Evolutionary conservation across 2,329 filamentous ascomycete species (phyloP).

Genomic region (Esteya vermicola): DNA sequence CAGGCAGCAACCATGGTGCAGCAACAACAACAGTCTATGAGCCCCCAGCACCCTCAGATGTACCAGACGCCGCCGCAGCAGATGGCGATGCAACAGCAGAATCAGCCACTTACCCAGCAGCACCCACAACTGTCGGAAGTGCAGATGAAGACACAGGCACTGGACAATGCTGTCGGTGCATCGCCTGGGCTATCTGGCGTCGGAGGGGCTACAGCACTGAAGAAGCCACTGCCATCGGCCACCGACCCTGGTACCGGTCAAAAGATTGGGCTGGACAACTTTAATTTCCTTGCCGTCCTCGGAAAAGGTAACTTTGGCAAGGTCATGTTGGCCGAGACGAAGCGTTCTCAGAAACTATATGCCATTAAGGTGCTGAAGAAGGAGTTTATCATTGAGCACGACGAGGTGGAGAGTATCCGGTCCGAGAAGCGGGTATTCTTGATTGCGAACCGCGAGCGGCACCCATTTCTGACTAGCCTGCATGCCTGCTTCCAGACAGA

Average conservation of each 20-base stretch:
- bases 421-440: conserved; percentile 97
- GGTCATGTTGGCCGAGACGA: conserved; percentile 98
- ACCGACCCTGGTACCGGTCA: conserved; percentile 60
- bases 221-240: conserved; percentile 55
- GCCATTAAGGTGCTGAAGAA: conserved; percentile 99
- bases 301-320: conserved; percentile 99
- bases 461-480: conserved; percentile 87
- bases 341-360: conserved; percentile 80
- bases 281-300: conserved; percentile 96
- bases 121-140: conserved; percentile 11
- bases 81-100: conserved; percentile 15
- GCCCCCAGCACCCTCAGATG: too few relatives aligned
- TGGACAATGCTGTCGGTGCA: conserved; percentile 20
- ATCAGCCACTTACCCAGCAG: conserved; percentile 8
- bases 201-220: conserved; percentile 9
- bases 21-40: neutral
- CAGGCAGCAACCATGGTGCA: conserved; percentile 1
- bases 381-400: conserved; percentile 99
- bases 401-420: conserved; percentile 94
- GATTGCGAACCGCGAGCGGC: conserved; percentile 90
- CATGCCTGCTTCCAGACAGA: conserved; percentile 99
- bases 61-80: neutral
- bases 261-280: conserved; percentile 91
- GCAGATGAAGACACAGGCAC: conserved; percentile 24
- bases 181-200: conserved; percentile 21